These are phyloP conservation scores for Pythium insidiosum DNA, from an alignment of 352 stramenopile species.

Conservation along the genomic window DNA sequence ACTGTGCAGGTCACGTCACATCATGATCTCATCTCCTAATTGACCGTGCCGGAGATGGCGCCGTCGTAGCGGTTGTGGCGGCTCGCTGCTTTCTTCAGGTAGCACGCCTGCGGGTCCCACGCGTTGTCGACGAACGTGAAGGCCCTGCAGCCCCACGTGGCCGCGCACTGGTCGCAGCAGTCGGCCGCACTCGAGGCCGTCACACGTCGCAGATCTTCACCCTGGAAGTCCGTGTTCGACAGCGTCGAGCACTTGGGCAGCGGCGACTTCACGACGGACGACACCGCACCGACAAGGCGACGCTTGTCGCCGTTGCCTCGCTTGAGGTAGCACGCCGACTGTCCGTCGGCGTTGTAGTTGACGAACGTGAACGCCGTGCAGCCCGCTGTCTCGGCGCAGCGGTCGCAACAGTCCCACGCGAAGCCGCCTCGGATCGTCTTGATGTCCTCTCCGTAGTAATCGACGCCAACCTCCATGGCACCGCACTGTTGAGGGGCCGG, in stretches of 20 bases:
- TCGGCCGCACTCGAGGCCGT: slow-evolving; percentile 19
- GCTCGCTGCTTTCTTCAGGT: slow-evolving; percentile 7
- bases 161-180: slow-evolving; percentile 31
- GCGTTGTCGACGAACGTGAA: slow-evolving; percentile 46
- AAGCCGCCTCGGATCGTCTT: slow-evolving; percentile 22
- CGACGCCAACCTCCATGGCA: slow-evolving; percentile 19
- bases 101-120: slow-evolving; percentile 22
- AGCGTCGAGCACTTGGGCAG: slow-evolving; percentile 23
- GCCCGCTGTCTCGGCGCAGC: slow-evolving; percentile 17
- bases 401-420: slow-evolving; percentile 28
- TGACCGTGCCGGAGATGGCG: slow-evolving; percentile 5
- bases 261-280: not conserved
- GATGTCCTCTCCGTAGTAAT: slow-evolving; percentile 31
- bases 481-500: slow-evolving; percentile 19
- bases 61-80: slow-evolving; percentile 5
- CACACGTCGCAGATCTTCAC: slow-evolving; percentile 25
- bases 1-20: not conserved
- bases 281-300: slow-evolving; percentile 1
- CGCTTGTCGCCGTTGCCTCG: slow-evolving; percentile 3
- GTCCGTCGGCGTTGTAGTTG: slow-evolving; percentile 19
- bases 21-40: too few relatives aligned
- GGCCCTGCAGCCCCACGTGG: slow-evolving; percentile 24
- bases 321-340: slow-evolving; percentile 18
- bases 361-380: too few relatives aligned
- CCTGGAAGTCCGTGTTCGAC: slow-evolving; percentile 22